Evolutionary conservation across 2,329 filamentous ascomycete genomes (phyloP).

Genomic region (Trichoderma asperellum): DNA sequence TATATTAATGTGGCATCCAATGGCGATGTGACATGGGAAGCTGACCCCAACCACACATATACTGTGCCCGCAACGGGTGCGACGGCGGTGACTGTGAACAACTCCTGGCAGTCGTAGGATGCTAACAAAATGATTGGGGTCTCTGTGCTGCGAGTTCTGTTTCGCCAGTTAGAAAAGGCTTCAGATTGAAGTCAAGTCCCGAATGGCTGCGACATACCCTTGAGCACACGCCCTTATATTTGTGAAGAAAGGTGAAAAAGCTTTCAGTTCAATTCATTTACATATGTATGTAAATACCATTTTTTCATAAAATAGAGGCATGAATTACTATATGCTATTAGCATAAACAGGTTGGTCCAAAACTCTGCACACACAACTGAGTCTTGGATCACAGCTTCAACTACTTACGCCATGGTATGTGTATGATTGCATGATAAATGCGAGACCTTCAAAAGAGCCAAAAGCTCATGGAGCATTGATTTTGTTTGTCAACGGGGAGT

Average conservation of each 20-base stretch:
- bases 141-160: background rate
- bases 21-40: constrained; percentile 66
- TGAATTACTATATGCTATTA: background rate
- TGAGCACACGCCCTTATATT: background rate
- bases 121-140: background rate
- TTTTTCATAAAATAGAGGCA: background rate
- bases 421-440: background rate
- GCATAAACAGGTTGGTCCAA: background rate
- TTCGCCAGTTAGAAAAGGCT: background rate
- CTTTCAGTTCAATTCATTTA: background rate
- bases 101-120: background rate
- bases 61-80: constrained; percentile 34
- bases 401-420: background rate
- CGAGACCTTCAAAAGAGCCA: background rate
- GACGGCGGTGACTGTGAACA: background rate
- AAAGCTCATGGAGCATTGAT: too few relatives aligned
- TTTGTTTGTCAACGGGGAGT: background rate
- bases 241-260: background rate
- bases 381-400: background rate
- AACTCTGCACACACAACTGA: too few relatives aligned
- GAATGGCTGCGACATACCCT: background rate
- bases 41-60: constrained; percentile 55
- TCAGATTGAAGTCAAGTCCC: background rate
- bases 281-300: background rate
- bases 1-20: constrained; percentile 63